Evolutionary conservation across 306 rosid species (phyloP), one percentile per base, ranked within the genome.

Genomic region (Begonia masoniana): DNA sequence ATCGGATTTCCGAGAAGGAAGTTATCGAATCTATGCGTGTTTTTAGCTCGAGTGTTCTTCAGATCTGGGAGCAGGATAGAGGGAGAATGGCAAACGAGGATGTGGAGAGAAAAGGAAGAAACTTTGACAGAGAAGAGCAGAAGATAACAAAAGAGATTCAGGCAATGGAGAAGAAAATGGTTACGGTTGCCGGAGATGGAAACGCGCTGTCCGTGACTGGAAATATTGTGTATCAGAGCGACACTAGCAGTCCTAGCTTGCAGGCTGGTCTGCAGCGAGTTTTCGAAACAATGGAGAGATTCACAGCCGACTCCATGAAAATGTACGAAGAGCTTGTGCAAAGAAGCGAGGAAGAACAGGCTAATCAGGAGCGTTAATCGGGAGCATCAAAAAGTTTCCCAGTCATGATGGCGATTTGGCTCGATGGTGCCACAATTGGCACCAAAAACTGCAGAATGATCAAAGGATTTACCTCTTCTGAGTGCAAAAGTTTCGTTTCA

Each of bases 241-340:
- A 92, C 71, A 79, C 88, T 63, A 80, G 93, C 76, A 77, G 42
- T 71, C 48, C 66, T 63, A 81, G 79, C 56, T 74, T 92, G 26
- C 96, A 87, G 63, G 85, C 85, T 41, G 68, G 95, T 69, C 71
- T 92, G 78, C 95, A 79, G 72, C 77, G 81, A 51, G 79, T 87
- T 68, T 92, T 92, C 56, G 95, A 92, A 78, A 87, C 96, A 60
- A 83, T 92, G 95, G 96, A 92, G 76, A 92, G 73, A 74, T 92
- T 92, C 69, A 81, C 83, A 0, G 80, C 76, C 4, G 69, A 68
- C 59, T 81, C 88, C 47, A 75, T 66, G 70, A 83, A 49, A 79
- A 84, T 76, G 46, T 92, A 87, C 2, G 95, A 83, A 69, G 99
- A 83, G 62, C 80, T 92, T 68, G 58, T 87, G 57, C 94, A 77